phyloP scores from a whole-genome alignment of 306 rosid genomes.

The Calophaca sinica region DNA sequence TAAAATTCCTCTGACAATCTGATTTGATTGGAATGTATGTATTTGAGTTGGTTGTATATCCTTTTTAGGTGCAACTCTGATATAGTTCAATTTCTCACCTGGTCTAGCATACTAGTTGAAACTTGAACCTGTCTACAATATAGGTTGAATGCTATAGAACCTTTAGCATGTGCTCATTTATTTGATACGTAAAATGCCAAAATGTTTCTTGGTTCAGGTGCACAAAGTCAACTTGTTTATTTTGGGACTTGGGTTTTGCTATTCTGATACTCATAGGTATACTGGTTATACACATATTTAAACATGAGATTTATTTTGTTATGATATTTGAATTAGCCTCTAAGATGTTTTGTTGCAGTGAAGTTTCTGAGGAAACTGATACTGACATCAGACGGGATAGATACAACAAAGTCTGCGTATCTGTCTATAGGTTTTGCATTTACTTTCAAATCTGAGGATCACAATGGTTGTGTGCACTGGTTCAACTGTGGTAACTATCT shows the following conservation, averaged over 20 bases:
- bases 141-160: too few species aligned
- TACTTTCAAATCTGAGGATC: slow-evolving; percentile 68
- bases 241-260: slow-evolving; percentile 89
- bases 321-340: slow-evolving; percentile 21
- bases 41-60: too few species aligned
- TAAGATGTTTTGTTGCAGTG: slow-evolving; percentile 59
- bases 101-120: too few species aligned
- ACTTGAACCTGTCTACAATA: too few species aligned
- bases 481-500: slow-evolving; percentile 62
- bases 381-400: slow-evolving; percentile 66
- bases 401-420: slow-evolving; percentile 51
- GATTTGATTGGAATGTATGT: too few species aligned
- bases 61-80: too few species aligned
- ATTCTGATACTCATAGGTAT: slow-evolving; percentile 70
- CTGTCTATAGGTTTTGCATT: slow-evolving; percentile 73
- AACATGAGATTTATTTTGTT: slow-evolving; percentile 31
- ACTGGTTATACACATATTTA: slow-evolving; percentile 29
- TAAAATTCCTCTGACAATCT: too few species aligned
- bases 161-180: too few species aligned
- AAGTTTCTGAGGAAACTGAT: slow-evolving; percentile 61
- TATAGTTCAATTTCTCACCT: too few species aligned
- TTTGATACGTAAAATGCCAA: too few species aligned
- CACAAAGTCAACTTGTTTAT: not conserved
- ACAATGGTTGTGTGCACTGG: slow-evolving; percentile 75
- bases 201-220: too few species aligned